Evolutionary conservation across 768 basidiomycete genomes (phyloP), one percentile per base, ranked within the genome.

Genomic region (Leccinum olivaceopallidum): DNA sequence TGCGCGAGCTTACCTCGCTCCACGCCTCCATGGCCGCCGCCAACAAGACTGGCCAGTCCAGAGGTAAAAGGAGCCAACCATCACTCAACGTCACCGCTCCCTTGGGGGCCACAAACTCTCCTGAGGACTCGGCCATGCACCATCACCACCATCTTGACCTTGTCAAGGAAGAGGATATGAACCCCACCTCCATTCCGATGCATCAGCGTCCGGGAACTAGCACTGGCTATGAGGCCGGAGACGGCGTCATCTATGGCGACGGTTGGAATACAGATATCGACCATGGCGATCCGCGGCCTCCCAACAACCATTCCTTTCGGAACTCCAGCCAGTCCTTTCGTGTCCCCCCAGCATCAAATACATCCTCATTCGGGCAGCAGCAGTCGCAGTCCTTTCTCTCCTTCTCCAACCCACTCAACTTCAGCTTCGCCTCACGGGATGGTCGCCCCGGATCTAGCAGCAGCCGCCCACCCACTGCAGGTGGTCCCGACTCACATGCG

Each of bases 281-380:
- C 67, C 70, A 69, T 63, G 72, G 69, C 50, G 56, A 73, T 73
- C 67, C 75, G 56, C 73, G 79, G 53, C 75, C 76, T 63, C 67
- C 71, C 69, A 77, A 71, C 68, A 78, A 67, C 53, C 85, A 87
- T 85, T 88, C 87, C 85, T 88, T 88, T 87, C 87, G 85, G 83
- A 85, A 85, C 80, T 79, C 85, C 83, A 78, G 81, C 84, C 87
- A 88, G 85, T 88, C 88, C 87, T 88, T 88, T 88, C 88, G 85
- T 86, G 80, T 75, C 82, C 80, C 82, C 73, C 71, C 80, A 65
- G 62, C 78, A 71, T 72, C 79, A 59, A 63, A 77, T 69, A 26
- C 77, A 67, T 65, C 80, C 73, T 58, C 76, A 71, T 66, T 77
- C 71, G 75, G 69, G 57, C 77, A 70, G 59, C 80, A 78, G 70